Conservation (phyloP, 1,139 yeast genomes). For the Yamadazyma triangularis region DNA sequence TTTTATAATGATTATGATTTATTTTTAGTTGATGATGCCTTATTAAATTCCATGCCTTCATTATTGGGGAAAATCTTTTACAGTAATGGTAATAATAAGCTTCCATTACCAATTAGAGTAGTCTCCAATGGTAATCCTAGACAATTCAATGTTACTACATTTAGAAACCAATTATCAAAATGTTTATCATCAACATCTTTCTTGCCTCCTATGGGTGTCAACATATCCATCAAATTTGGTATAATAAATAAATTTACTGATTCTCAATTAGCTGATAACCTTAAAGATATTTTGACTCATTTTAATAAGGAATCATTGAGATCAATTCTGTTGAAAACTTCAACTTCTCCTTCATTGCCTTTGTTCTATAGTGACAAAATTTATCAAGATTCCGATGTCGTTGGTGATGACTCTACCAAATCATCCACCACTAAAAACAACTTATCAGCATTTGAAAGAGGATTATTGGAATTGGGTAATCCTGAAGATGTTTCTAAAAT, state of each 20-base stretch:
- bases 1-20: constrained; percentile 58
- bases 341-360: constrained; percentile 78
- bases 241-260: constrained; percentile 34
- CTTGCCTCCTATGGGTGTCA: constrained; percentile 72
- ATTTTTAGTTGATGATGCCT: constrained; percentile 79
- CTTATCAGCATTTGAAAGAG: constrained; percentile 64
- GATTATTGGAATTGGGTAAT: constrained; percentile 75
- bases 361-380: constrained; percentile 65
- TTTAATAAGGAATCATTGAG: constrained; percentile 47
- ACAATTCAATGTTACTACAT: constrained; percentile 51
- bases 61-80: constrained; percentile 78
- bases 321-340: constrained; percentile 65
- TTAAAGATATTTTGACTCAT: constrained; percentile 49
- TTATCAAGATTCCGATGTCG: constrained; percentile 34
- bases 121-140: constrained; percentile 29
- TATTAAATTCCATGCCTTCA: constrained; percentile 76
- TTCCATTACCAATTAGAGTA: constrained; percentile 69
- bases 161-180: constrained; percentile 57
- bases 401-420: constrained; percentile 20
- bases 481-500: constrained; percentile 57
- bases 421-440: constrained; percentile 24
- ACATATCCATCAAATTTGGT: constrained; percentile 67
- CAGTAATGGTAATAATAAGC: constrained; percentile 45
- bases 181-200: constrained; percentile 56
- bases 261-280: constrained; percentile 44